phyloP scores from a whole-genome alignment of 2,329 filamentous ascomycete species.

The Byssochlamys sp. region DNA sequence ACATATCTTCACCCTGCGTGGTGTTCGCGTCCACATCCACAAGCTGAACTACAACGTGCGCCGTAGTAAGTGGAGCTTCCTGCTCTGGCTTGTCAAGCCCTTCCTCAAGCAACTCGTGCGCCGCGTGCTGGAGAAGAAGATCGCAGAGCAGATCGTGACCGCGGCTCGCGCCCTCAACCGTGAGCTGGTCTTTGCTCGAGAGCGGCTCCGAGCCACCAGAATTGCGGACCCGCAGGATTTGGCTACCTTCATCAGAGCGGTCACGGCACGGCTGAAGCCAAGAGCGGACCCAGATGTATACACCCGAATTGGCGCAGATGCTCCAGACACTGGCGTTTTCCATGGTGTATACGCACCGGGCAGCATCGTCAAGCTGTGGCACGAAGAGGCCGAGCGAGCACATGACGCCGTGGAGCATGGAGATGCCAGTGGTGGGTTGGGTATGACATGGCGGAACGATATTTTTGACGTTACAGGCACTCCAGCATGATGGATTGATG shows the following conservation, averaged over 20 bases:
- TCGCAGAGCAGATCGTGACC: conserved; percentile 62
- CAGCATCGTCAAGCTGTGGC: conserved; percentile 80
- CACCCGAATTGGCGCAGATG: conserved; percentile 59
- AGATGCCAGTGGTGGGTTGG: conserved; percentile 50
- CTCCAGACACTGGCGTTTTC: conserved; percentile 58
- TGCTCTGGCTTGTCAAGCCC: conserved; percentile 77
- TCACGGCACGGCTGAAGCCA: conserved; percentile 65
- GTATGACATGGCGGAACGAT: conserved; percentile 60
- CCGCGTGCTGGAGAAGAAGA: conserved; percentile 66
- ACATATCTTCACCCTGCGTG: conserved; percentile 66
- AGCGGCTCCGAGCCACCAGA: conserved; percentile 73
- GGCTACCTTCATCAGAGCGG: conserved; percentile 70
- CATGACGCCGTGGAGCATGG: conserved; percentile 60
- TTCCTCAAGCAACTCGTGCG: conserved; percentile 71
- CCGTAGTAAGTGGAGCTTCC: conserved; percentile 60
- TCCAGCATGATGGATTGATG: neutral
- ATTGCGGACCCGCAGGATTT: conserved; percentile 73
- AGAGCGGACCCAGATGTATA: conserved; percentile 68
- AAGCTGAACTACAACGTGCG: conserved; percentile 71
- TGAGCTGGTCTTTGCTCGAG: conserved; percentile 76
- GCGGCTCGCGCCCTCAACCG: conserved; percentile 66
- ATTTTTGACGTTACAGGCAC: conserved; percentile 51
- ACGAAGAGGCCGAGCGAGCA: conserved; percentile 62
- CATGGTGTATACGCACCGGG: conserved; percentile 78
- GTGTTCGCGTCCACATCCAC: conserved; percentile 72